phyloP scores from a whole-genome alignment of 140 eudicot genomes.

The Ambrosia hybrid region DNA sequence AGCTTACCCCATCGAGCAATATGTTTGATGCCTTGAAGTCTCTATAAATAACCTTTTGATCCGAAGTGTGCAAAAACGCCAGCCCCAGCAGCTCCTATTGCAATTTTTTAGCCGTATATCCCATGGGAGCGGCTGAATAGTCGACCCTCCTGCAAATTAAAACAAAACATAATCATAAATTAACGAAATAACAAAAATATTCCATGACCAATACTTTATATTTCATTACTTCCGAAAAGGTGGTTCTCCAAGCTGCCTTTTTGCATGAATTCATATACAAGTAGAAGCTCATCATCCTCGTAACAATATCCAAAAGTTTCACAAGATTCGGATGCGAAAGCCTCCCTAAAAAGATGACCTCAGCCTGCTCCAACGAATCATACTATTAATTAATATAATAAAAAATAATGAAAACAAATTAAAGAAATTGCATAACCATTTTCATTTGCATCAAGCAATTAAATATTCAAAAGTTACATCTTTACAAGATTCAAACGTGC shows the following conservation, averaged over 20 bases:
- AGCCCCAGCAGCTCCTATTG: conserved; percentile 59
- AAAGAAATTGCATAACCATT: too few relatives aligned
- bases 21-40: conserved; percentile 64
- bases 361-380: conserved; percentile 34
- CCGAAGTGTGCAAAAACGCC: conserved; percentile 43
- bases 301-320: conserved; percentile 50
- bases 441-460: too few relatives aligned
- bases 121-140: conserved; percentile 62
- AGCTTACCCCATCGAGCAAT: conserved; percentile 54
- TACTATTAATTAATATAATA: neutral
- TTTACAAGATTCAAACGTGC: too few relatives aligned
- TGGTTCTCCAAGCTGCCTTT: conserved; percentile 67
- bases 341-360: conserved; percentile 58
- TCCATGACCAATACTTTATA: neutral
- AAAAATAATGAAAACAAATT: neutral
- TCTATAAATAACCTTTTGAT: conserved; percentile 48
- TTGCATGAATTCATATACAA: conserved; percentile 62
- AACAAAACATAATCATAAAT: conserved; percentile 1
- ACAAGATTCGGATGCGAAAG: conserved; percentile 56
- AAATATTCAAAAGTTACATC: too few relatives aligned
- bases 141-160: conserved; percentile 50
- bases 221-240: conserved; percentile 58
- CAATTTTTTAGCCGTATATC: conserved; percentile 45
- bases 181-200: neutral
- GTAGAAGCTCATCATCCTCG: conserved; percentile 51